Evolutionary conservation across 495 filamentous ascomycete genomes (phyloP).

Genomic region (Neurospora sp.): DNA sequence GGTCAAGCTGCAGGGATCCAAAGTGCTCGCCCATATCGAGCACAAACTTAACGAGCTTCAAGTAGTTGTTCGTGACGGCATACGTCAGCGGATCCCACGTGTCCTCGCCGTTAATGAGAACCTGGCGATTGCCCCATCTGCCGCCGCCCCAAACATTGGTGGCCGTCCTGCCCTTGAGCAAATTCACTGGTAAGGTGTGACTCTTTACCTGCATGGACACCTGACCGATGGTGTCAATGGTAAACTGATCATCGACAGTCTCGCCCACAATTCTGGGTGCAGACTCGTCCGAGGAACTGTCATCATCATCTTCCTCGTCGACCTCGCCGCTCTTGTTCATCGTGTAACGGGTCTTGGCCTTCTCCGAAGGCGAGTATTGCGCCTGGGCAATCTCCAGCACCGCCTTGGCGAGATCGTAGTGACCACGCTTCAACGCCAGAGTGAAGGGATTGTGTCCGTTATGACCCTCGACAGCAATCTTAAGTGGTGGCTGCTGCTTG

Average conservation of each 20-base stretch:
- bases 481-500: conserved; percentile 42
- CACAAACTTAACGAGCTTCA: conserved; percentile 25
- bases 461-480: conserved; percentile 47
- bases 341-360: conserved; percentile 35
- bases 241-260: conserved; percentile 52
- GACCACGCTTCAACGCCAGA: conserved; percentile 52
- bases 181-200: conserved; percentile 34
- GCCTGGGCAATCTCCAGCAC: conserved; percentile 56
- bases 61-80: conserved; percentile 24
- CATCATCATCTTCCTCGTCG: conserved; percentile 15
- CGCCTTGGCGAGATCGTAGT: conserved; percentile 47
- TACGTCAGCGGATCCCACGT: conserved; percentile 17
- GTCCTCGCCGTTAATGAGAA: conserved; percentile 9
- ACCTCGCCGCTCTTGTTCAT: conserved; percentile 28
- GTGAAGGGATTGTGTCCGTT: conserved; percentile 43
- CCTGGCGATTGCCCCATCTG: background rate
- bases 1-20: conserved; percentile 12
- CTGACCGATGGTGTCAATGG: conserved; percentile 60
- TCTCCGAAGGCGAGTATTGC: conserved; percentile 48
- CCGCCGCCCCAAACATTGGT: background rate
- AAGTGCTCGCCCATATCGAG: conserved; percentile 24
- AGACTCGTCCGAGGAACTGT: conserved; percentile 12
- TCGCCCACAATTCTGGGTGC: conserved; percentile 39
- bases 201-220: conserved; percentile 53
- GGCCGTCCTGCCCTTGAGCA: conserved; percentile 25